These are phyloP conservation scores for Neopestalotiopsis sp. DNA, from an alignment of 2,329 filamentous ascomycete species.

Conservation along the genomic window DNA sequence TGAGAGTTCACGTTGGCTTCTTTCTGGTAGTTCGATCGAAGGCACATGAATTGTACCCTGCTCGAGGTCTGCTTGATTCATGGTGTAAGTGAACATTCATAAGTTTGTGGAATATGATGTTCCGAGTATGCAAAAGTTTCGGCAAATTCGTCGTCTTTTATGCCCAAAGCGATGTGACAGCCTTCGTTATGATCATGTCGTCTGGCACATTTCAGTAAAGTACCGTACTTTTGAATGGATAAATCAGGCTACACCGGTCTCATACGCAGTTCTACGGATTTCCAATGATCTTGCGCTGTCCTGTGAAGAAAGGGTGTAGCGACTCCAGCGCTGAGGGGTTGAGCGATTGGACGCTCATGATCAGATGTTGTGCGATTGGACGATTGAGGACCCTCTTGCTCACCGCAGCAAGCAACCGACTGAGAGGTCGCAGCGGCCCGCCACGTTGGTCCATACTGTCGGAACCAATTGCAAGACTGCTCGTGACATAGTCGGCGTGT, in stretches of 20 bases:
- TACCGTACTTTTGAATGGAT: neutral
- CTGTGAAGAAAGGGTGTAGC: neutral
- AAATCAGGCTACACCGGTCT: neutral
- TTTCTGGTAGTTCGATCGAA: too few species aligned
- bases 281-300: neutral
- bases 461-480: neutral
- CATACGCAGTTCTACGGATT: neutral
- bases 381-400: neutral
- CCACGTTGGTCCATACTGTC: neutral
- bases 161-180: neutral
- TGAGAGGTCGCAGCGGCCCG: neutral
- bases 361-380: neutral
- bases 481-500: neutral
- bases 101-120: neutral
- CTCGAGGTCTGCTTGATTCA: too few species aligned
- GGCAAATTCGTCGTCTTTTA: neutral
- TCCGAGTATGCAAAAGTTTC: neutral
- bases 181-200: neutral
- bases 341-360: neutral
- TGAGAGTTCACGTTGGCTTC: too few species aligned
- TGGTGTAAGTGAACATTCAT: too few species aligned
- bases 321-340: neutral
- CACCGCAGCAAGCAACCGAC: neutral
- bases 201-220: neutral
- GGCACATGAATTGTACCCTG: too few species aligned